A percentile compares a stretch with the other conserved stretches of the same genome.
Evolutionary conservation across 2,329 filamentous ascomycete species (phyloP).

Genomic region (Shiraia sp.): DNA sequence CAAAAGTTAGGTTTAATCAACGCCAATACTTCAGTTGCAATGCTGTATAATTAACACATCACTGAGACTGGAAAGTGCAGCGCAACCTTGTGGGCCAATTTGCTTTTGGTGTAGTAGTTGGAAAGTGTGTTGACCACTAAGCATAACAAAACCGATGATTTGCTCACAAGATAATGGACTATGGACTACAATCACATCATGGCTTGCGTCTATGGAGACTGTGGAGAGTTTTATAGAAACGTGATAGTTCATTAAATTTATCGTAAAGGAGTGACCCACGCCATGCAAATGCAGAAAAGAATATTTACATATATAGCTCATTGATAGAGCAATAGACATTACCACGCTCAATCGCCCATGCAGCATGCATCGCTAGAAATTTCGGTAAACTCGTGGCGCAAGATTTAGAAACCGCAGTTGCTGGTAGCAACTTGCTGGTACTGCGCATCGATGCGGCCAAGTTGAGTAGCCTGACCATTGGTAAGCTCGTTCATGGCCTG

Average conservation of each 20-base stretch:
- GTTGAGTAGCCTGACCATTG: constrained; percentile 46
- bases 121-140: no score
- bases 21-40: no score
- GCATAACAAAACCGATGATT: no score
- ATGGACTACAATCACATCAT: no score
- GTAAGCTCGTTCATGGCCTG: constrained; percentile 56
- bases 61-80: no score
- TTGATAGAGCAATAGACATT: constrained; percentile 1
- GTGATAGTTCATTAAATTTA: not conserved
- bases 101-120: no score
- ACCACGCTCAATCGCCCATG: not conserved
- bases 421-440: constrained; percentile 43
- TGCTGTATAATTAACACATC: no score
- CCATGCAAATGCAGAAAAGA: constrained; percentile 1
- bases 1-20: no score
- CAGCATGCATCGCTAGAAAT: not conserved
- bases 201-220: no score
- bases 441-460: constrained; percentile 51
- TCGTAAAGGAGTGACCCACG: constrained; percentile 1
- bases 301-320: not conserved
- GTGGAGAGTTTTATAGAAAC: not conserved
- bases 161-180: no score
- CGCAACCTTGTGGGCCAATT: no score
- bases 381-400: not conserved
- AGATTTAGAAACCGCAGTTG: constrained; percentile 37